Evolutionary conservation across 306 rosid genomes (phyloP).

Genomic region (Lagenaria siceraria): DNA sequence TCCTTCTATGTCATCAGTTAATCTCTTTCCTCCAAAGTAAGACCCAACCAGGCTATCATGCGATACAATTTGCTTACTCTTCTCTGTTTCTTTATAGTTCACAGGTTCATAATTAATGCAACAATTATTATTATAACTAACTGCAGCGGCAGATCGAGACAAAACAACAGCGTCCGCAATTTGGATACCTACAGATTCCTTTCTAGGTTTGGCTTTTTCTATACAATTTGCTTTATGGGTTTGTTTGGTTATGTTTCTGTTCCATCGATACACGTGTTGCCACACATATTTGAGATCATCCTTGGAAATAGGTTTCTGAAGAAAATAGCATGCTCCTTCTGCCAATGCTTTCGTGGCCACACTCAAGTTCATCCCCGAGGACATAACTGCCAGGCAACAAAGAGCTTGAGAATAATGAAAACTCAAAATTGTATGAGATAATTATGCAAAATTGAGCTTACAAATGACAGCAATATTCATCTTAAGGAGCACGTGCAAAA

Average conservation of each 20-base stretch:
- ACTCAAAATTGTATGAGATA: not conserved
- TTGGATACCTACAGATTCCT: not conserved
- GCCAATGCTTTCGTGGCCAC: constrained; percentile 15
- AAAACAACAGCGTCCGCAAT: not conserved
- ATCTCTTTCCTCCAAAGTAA: not conserved
- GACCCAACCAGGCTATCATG: not conserved
- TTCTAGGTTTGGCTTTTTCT: not conserved
- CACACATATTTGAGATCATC: constrained; percentile 29
- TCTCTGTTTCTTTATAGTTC: not conserved
- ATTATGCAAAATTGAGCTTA: constrained; percentile 8
- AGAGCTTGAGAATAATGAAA: not conserved
- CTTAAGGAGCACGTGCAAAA: constrained; percentile 9
- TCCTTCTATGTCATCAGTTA: not conserved
- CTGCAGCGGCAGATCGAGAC: not conserved
- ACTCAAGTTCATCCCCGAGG: not conserved
- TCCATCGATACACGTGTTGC: constrained; percentile 22
- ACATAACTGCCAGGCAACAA: constrained; percentile 18
- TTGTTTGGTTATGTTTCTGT: not conserved
- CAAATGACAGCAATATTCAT: constrained; percentile 29
- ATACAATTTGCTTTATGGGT: not conserved
- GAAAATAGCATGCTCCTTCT: constrained; percentile 23
- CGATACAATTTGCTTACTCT: not conserved
- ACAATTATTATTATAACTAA: not conserved
- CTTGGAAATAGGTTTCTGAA: constrained; percentile 30
- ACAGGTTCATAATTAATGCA: not conserved